These are phyloP conservation scores for Fragaria ananassa DNA, from an alignment of 306 rosid genomes.

Conservation along the genomic window DNA sequence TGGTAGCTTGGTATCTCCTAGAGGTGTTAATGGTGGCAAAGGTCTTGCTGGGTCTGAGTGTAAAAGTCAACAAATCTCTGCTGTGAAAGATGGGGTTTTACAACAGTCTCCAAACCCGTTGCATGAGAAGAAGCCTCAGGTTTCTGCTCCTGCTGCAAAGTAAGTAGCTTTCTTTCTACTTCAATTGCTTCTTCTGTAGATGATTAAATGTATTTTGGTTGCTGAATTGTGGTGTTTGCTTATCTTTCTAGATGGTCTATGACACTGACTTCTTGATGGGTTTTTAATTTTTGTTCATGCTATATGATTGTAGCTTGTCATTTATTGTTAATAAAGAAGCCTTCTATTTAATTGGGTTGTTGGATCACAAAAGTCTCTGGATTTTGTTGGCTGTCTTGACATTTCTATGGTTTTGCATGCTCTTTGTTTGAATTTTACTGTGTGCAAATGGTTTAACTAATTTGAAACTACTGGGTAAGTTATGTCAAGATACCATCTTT, in stretches of 20 bases:
- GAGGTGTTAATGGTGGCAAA: conserved; percentile 35
- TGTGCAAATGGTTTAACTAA: not conserved
- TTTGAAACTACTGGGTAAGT: not conserved
- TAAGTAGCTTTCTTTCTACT: conserved; percentile 24
- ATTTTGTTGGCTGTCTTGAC: no score
- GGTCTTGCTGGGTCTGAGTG: conserved; percentile 37
- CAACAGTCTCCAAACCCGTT: conserved; percentile 53
- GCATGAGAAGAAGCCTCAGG: conserved; percentile 69
- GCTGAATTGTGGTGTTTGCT: not conserved
- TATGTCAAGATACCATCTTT: not conserved
- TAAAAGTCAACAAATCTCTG: conserved; percentile 37
- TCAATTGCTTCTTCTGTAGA: not conserved
- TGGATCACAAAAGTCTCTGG: not conserved
- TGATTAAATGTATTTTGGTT: not conserved
- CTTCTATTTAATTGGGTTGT: not conserved
- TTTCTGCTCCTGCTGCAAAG: conserved; percentile 71
- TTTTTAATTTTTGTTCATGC: not conserved
- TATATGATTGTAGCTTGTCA: not conserved
- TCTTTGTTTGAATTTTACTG: conserved; percentile 14
- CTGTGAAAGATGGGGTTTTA: conserved; percentile 46
- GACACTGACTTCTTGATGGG: conserved; percentile 1
- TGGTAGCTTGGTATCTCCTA: conserved; percentile 63
- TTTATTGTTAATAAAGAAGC: not conserved
- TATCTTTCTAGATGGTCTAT: not conserved
- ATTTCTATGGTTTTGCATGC: not conserved